These are phyloP conservation scores for Fusarium xylarioides DNA, from an alignment of 2,329 filamentous ascomycete species.

Conservation along the genomic window DNA sequence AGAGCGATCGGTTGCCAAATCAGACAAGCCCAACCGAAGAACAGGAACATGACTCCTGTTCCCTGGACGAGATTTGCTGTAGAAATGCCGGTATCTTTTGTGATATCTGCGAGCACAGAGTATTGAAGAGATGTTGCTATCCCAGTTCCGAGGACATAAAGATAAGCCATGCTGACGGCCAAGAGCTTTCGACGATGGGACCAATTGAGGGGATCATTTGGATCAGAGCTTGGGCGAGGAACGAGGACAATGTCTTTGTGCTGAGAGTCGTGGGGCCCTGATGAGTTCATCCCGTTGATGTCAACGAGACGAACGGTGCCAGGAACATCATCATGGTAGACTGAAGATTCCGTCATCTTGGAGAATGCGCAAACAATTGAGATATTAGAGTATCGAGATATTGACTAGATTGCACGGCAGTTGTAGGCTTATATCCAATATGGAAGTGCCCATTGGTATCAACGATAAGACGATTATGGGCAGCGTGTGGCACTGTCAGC, in stretches of 20 bases:
- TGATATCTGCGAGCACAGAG: neutral
- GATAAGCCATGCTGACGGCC: neutral
- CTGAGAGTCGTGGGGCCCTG: neutral
- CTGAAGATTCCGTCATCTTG: neutral
- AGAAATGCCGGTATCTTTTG: neutral
- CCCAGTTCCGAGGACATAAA: neutral
- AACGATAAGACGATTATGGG: neutral
- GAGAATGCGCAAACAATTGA: neutral
- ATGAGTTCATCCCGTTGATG: neutral
- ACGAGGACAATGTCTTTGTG: constrained; percentile 3
- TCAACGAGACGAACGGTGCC: constrained; percentile 1
- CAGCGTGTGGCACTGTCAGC: accelerated
- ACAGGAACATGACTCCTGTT: neutral
- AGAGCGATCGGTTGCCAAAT: neutral
- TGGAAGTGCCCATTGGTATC: neutral
- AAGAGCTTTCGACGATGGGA: neutral
- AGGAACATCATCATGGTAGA: neutral
- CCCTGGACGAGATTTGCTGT: neutral
- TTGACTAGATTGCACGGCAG: too few species aligned
- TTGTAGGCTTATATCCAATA: neutral
- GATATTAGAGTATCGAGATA: too few species aligned
- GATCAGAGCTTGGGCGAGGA: neutral
- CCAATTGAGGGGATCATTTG: constrained; percentile 3
- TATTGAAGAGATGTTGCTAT: neutral
- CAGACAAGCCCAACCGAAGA: neutral